Evolutionary conservation across 257 asterid species (phyloP).

Genomic region (Lycium ferocissimum): DNA sequence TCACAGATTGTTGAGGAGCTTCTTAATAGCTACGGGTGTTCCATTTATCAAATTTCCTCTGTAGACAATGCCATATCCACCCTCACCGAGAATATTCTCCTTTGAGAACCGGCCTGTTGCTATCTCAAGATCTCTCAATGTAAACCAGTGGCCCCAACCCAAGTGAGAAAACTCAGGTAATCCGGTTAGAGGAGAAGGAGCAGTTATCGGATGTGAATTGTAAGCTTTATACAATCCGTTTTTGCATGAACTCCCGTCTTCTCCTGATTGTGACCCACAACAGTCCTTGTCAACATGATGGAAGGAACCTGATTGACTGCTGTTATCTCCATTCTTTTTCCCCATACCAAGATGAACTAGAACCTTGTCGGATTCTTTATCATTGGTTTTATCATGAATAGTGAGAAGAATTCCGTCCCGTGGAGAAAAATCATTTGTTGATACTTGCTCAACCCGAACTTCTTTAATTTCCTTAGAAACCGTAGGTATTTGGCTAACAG

Average conservation of each 20-base stretch:
- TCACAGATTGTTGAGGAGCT: constrained; percentile 94
- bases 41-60: constrained; percentile 81
- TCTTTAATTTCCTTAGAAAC: constrained; percentile 92
- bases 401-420: constrained; percentile 81
- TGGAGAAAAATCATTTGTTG: constrained; percentile 67
- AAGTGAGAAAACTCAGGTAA: constrained; percentile 89
- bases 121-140: constrained; percentile 80
- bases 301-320: constrained; percentile 74
- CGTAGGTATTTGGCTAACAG: constrained; percentile 73
- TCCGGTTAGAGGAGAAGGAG: constrained; percentile 89
- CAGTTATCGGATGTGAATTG: constrained; percentile 66
- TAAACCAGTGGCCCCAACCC: constrained; percentile 99
- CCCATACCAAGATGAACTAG: constrained; percentile 75
- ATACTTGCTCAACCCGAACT: constrained; percentile 80
- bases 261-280: constrained; percentile 81
- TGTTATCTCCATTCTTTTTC: constrained; percentile 61
- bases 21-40: constrained; percentile 84
- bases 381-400: constrained; percentile 74
- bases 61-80: constrained; percentile 97
- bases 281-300: constrained; percentile 68
- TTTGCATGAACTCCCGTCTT: constrained; percentile 79
- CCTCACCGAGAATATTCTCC: constrained; percentile 92
- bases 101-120: constrained; percentile 86
- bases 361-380: constrained; percentile 79
- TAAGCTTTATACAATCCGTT: constrained; percentile 57